phyloP scores from a whole-genome alignment of 108 stramenopile species.

The Cyclotella sp. region DNA sequence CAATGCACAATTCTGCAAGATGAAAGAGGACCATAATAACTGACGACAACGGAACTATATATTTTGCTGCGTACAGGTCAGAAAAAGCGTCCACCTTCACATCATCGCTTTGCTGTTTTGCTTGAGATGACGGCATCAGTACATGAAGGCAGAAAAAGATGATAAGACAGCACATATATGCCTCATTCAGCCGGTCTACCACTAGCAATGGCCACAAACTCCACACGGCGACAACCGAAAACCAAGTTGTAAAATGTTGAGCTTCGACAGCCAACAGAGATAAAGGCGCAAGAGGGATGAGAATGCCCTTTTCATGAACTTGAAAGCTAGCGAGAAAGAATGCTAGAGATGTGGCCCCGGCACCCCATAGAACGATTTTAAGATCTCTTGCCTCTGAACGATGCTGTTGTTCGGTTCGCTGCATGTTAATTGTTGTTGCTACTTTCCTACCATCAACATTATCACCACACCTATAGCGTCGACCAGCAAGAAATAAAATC shows the following conservation, averaged over 20 bases:
- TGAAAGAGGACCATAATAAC: conserved; percentile 65
- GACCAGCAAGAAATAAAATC: conserved; percentile 49
- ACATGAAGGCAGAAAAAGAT: conserved; percentile 53
- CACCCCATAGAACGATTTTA: conserved; percentile 59
- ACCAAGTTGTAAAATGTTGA: conserved; percentile 63
- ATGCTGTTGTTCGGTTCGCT: conserved; percentile 21
- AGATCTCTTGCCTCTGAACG: conserved; percentile 40
- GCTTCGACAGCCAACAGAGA: conserved; percentile 66
- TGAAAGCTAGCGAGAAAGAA: conserved; percentile 96
- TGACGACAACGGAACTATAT: conserved; percentile 41
- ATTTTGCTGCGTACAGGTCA: conserved; percentile 19
- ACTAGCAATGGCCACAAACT: conserved; percentile 73
- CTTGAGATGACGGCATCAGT: conserved; percentile 13
- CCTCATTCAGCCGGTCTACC: conserved; percentile 71
- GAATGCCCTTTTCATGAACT: conserved; percentile 95
- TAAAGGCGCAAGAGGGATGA: conserved; percentile 85
- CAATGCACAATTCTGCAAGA: conserved; percentile 44
- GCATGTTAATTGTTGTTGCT: conserved; percentile 7
- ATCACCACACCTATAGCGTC: not conserved
- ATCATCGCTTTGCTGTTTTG: not conserved
- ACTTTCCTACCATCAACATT: not conserved
- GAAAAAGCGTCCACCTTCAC: conserved; percentile 22
- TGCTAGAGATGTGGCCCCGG: conserved; percentile 70
- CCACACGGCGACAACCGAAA: conserved; percentile 75
- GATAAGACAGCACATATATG: conserved; percentile 64